Base-by-base conservation (phyloP, 2,329 filamentous ascomycete species). In the Neophaeococcomyces aloes region DNA sequence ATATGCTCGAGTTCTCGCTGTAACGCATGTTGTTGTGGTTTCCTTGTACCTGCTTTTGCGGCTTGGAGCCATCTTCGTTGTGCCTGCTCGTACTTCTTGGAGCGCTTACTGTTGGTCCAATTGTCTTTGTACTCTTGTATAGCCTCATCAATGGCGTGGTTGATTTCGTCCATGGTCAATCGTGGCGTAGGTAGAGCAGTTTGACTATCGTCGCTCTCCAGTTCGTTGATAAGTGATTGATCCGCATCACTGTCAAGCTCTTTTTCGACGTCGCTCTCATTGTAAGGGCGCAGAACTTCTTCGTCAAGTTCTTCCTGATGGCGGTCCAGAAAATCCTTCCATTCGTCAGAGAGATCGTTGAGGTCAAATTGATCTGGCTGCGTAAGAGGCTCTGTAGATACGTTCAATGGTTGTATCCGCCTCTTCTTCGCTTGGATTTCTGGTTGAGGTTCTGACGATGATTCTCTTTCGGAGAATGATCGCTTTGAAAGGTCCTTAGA, bases 91-190 rank as follows among this genome's bases (percentile, higher is more conserved):
- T 76, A 64, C 11, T 75, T 64, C 41, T 67, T 74, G 0, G 76
- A 73, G 5, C 76, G 65, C 50, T 78, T 78, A 1, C 63, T 65
- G n/a, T 66, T 58, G n/a, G 62, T 61, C 83, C 83, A 89, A 3
- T 61, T 58, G 3, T 63, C 56, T 38, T 69, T 67, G 46, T 76
- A 69, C 1, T 66, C 60, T 5, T 64, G 55, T 8, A 84, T 70
- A 19, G 66, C 70, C 14, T 72, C 59, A 21, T 78, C 64, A 27
- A 89, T 67, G 10, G 75, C 61, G 0, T 58, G 51, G 2, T 71
- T 60, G 17, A 83, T 65, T 31, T 75, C 66, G 0, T 72, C 67
- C 3, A 38, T 27, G 7, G 64, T 60, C 10, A 79, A 60, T 32
- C 49, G 19, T 18, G 19, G 49, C 51, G 49, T 59, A 34, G 55